Conservation (phyloP, 2,329 filamentous ascomycete species). For the Talaromyces sp. region DNA sequence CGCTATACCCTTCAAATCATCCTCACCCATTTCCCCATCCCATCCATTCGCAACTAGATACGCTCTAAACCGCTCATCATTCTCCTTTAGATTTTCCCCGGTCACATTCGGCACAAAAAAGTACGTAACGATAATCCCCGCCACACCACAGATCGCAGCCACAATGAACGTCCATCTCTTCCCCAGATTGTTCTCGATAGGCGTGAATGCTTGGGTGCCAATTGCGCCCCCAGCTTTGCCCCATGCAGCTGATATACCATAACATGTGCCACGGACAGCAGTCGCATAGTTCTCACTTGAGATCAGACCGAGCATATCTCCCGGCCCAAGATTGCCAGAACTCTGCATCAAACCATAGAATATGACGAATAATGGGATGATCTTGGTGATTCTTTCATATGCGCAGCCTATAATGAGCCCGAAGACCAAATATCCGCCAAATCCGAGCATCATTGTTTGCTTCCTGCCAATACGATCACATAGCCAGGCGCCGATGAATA, state of each 20-base stretch:
- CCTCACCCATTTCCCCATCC: constrained; percentile 48
- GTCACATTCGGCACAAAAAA: constrained; percentile 49
- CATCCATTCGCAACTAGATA: constrained; percentile 48
- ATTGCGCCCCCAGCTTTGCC: constrained; percentile 53
- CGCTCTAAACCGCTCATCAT: constrained; percentile 45
- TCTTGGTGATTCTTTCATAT: constrained; percentile 48
- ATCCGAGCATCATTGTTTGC: constrained; percentile 52
- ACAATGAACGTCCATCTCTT: constrained; percentile 54
- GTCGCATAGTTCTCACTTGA: constrained; percentile 53
- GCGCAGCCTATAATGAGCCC: constrained; percentile 52
- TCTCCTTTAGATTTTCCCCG: constrained; percentile 44
- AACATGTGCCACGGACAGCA: constrained; percentile 51
- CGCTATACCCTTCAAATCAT: constrained; percentile 36
- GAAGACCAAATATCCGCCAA: constrained; percentile 51
- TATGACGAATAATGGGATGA: constrained; percentile 51
- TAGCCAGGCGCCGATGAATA: constrained; percentile 49
- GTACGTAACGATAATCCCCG: constrained; percentile 47
- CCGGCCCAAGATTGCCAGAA: constrained; percentile 50
- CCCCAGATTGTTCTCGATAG: constrained; percentile 45
- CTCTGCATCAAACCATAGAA: constrained; percentile 53
- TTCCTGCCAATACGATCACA: constrained; percentile 50
- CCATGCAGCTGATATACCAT: constrained; percentile 51
- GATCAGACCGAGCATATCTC: constrained; percentile 51
- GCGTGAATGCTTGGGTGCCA: constrained; percentile 51
- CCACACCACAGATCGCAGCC: constrained; percentile 50